A percentile compares a stretch with the other conserved stretches of the same genome.
Conservation (phyloP, 2,329 filamentous ascomycete genomes). For the Aspergillus neoniger region DNA sequence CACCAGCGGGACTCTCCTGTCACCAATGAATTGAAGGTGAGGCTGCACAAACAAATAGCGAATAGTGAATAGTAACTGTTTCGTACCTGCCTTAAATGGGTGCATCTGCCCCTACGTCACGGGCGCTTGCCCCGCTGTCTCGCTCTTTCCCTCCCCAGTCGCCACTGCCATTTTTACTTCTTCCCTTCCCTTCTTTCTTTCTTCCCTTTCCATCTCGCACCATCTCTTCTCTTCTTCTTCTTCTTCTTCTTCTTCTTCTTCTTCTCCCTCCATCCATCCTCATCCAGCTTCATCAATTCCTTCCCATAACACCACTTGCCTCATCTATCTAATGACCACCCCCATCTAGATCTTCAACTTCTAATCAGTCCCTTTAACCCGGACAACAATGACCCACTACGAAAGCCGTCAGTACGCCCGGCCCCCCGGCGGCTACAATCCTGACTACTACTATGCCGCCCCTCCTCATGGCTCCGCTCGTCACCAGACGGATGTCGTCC, state of each 20-base stretch:
- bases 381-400: slow-evolving; percentile 41
- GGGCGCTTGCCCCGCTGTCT: not conserved
- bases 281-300: not conserved
- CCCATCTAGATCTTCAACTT: slow-evolving; percentile 3
- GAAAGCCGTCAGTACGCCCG: slow-evolving; percentile 36
- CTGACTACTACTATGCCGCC: slow-evolving; percentile 33
- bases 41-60: not conserved
- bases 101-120: slow-evolving; percentile 25
- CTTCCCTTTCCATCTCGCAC: slow-evolving; percentile 13
- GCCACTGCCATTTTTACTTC: not conserved
- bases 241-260: slow-evolving; percentile 14
- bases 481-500: slow-evolving; percentile 22
- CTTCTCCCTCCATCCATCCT: slow-evolving; percentile 4
- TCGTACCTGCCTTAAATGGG: too few species aligned
- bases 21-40: too few species aligned
- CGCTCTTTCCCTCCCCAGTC: not conserved
- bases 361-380: not conserved
- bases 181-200: slow-evolving; percentile 18
- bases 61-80: not conserved
- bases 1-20: too few species aligned
- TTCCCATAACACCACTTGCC: not conserved
- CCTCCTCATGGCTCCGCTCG: slow-evolving; percentile 19
- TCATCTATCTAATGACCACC: not conserved
- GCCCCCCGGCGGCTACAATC: slow-evolving; percentile 27
- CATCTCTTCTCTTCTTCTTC: slow-evolving; percentile 13